These are phyloP conservation scores for Choiromyces venosus DNA, from an alignment of 495 filamentous ascomycete species.

Conservation along the genomic window DNA sequence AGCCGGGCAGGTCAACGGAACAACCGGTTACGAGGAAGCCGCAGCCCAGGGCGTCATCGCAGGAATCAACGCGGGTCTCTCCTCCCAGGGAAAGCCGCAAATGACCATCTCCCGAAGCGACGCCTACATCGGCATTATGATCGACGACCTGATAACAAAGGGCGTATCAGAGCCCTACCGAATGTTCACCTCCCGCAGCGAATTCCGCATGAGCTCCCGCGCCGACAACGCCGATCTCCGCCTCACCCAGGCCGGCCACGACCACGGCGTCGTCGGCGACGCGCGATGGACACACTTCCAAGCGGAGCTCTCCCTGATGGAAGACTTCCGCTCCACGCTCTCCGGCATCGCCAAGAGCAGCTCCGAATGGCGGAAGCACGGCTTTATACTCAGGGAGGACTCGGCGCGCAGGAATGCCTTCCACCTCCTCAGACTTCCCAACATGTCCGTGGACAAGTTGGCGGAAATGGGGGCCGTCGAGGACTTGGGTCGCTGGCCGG, in stretches of 20 bases:
- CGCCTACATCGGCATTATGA: conserved; percentile 97
- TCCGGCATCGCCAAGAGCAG: conserved; percentile 51
- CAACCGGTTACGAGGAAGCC: conserved; percentile 96
- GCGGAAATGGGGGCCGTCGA: conserved; percentile 51
- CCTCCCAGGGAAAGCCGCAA: conserved; percentile 57
- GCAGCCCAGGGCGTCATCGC: conserved; percentile 90
- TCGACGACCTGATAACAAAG: conserved; percentile 96
- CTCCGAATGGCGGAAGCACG: conserved; percentile 60
- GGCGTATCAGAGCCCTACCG: conserved; percentile 95
- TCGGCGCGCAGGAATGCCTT: conserved; percentile 59
- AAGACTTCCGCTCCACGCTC: conserved; percentile 59
- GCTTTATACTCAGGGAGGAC: conserved; percentile 62
- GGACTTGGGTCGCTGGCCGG: conserved; percentile 47
- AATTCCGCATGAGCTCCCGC: conserved; percentile 86
- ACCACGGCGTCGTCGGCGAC: conserved; percentile 71
- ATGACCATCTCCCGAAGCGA: conserved; percentile 74
- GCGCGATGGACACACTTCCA: conserved; percentile 67
- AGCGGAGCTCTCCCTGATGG: conserved; percentile 57
- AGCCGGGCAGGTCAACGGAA: conserved; percentile 96
- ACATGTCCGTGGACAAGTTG: conserved; percentile 54
- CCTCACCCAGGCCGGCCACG: conserved; percentile 71
- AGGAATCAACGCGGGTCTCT: conserved; percentile 84
- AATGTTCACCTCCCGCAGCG: conserved; percentile 95
- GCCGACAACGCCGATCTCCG: conserved; percentile 90
- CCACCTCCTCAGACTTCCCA: conserved; percentile 64